These are phyloP conservation scores for Trichomonas vaginalis DNA, from an alignment of 208 protist species.

Conservation along the genomic window DNA sequence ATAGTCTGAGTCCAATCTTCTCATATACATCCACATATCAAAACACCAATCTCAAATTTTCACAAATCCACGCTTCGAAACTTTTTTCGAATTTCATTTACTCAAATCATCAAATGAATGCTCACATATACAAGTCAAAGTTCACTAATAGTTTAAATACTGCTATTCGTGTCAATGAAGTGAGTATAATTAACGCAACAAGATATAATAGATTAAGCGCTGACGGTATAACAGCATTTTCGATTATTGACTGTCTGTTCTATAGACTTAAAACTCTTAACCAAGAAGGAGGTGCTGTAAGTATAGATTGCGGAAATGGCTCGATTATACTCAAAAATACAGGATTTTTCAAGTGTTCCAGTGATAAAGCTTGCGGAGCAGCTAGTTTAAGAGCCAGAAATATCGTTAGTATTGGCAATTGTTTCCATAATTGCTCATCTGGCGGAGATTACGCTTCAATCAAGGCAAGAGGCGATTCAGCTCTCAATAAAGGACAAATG, in stretches of 20 bases:
- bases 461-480: not conserved
- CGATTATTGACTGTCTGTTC: not conserved
- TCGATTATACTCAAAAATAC: not conserved
- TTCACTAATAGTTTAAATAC: not conserved
- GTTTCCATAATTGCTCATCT: not conserved
- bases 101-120: not conserved
- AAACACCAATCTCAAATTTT: not conserved
- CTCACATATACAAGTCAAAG: not conserved
- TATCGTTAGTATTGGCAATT: not conserved
- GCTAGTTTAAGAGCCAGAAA: not conserved
- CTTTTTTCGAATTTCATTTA: not conserved
- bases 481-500: no score
- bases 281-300: not conserved
- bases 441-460: not conserved
- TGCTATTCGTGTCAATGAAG: not conserved
- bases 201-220: not conserved
- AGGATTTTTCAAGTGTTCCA: not conserved
- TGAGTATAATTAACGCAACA: not conserved
- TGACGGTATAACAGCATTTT: not conserved
- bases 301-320: not conserved
- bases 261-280: not conserved
- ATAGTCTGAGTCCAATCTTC: not conserved
- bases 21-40: not conserved
- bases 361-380: not conserved
- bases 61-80: not conserved